Conservation (phyloP, 805 yeast species). For the Candida vartiovaarae region DNA sequence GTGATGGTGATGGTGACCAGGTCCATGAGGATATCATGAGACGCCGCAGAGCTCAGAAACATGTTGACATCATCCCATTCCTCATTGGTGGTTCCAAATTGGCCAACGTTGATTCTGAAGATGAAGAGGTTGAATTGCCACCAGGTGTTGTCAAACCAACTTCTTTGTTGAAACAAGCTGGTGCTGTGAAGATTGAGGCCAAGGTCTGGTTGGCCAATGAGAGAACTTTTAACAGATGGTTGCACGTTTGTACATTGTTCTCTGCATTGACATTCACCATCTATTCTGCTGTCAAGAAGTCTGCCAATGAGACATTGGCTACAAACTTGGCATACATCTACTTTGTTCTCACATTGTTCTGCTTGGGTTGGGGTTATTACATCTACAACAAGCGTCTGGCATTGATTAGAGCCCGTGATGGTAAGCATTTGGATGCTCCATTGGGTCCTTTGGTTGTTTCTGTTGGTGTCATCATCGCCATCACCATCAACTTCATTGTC, state of each 20-base stretch:
- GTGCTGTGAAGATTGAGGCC: conserved; percentile 91
- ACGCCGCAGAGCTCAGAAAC: conserved; percentile 17
- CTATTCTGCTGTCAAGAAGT: conserved; percentile 63
- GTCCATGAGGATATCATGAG: conserved; percentile 30
- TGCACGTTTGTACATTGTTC: conserved; percentile 78
- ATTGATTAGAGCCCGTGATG: conserved; percentile 74
- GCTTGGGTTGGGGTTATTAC: conserved; percentile 85
- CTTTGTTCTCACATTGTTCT: conserved; percentile 73
- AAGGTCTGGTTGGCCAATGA: conserved; percentile 99
- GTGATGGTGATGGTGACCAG: conserved; percentile 26
- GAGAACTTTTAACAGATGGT: conserved; percentile 94
- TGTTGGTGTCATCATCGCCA: conserved; percentile 55
- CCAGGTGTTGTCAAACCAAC: conserved; percentile 85
- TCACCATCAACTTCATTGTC: conserved; percentile 64
- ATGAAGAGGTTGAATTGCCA: conserved; percentile 79
- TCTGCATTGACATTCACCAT: conserved; percentile 81
- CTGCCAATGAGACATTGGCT: conserved; percentile 61
- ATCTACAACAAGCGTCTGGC: conserved; percentile 65
- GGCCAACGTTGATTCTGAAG: conserved; percentile 72
- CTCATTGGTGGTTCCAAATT: conserved; percentile 36
- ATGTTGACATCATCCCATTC: conserved; percentile 28
- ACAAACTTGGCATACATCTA: conserved; percentile 67
- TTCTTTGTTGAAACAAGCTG: conserved; percentile 73
- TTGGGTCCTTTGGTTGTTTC: conserved; percentile 84
- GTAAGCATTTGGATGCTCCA: conserved; percentile 82